Conservation (phyloP, 176 grass and related monocot genomes). For the Aegilops longissima region DNA sequence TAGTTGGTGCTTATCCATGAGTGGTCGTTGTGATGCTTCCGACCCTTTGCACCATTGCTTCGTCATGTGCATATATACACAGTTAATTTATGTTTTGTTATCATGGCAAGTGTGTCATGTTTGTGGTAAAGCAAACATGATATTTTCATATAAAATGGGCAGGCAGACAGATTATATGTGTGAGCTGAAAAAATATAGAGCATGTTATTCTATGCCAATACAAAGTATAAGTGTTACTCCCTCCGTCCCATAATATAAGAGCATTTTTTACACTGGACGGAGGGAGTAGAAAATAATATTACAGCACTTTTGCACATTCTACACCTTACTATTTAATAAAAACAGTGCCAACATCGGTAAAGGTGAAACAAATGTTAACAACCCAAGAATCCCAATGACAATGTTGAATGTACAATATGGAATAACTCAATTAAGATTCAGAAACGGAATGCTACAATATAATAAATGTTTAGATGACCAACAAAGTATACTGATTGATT, state of each 20-base stretch:
- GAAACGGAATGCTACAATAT: background rate
- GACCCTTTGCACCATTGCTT: slow-evolving; percentile 76
- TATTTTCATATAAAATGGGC: slow-evolving; percentile 13
- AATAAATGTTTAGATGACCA: slow-evolving; percentile 10
- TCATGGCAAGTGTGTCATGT: slow-evolving; percentile 8
- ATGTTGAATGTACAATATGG: slow-evolving; percentile 12
- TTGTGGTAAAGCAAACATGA: slow-evolving; percentile 30
- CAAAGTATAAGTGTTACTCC: background rate
- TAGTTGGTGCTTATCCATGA: slow-evolving; percentile 43
- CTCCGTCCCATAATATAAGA: too few species aligned
- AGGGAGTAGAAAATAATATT: background rate
- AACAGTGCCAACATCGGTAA: background rate
- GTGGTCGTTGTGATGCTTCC: slow-evolving; percentile 63
- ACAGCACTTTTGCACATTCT: background rate
- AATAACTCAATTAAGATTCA: slow-evolving; percentile 17
- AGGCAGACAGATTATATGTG: slow-evolving; percentile 20
- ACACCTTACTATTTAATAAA: background rate
- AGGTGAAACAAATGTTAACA: slow-evolving; percentile 16
- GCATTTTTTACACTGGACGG: too few species aligned
- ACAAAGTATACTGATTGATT: background rate
- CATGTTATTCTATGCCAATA: background rate
- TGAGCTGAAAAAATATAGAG: slow-evolving; percentile 18
- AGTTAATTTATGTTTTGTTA: slow-evolving; percentile 44
- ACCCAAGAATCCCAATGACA: background rate
- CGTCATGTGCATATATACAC: slow-evolving; percentile 72